Percentiles rank a stretch among this genome's conserved stretches.
Evolutionary conservation across 495 filamentous ascomycete genomes (phyloP).

Genomic region (Parmelia sp.): DNA sequence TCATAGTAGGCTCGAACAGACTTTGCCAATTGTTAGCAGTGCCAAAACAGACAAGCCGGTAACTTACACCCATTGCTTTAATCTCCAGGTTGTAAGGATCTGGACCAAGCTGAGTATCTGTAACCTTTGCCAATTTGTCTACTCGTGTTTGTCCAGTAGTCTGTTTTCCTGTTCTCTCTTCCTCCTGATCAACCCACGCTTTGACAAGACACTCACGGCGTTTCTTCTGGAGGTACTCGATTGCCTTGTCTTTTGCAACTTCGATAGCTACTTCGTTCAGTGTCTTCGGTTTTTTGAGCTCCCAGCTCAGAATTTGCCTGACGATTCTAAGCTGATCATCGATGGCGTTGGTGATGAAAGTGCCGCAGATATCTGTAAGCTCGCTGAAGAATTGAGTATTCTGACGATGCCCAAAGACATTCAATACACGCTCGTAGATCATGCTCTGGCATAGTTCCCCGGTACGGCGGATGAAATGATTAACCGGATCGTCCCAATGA

Average conservation of each 20-base stretch:
- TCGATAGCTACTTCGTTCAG: conserved; percentile 19
- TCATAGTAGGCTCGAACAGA: conserved; percentile 48
- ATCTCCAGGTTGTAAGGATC: conserved; percentile 45
- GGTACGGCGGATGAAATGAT: conserved; percentile 31
- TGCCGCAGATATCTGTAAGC: conserved; percentile 28
- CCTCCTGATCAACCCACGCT: conserved; percentile 13
- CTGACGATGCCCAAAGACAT: conserved; percentile 34
- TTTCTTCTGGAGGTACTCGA: conserved; percentile 7
- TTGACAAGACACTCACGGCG: conserved; percentile 17
- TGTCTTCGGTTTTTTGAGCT: conserved; percentile 18
- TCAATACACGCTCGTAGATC: conserved; percentile 24
- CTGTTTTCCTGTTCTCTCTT: conserved; percentile 13
- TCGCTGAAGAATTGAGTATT: conserved; percentile 37
- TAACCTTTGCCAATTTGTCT: conserved; percentile 25
- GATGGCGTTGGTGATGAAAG: conserved; percentile 29
- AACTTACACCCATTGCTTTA: conserved; percentile 45
- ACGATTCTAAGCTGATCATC: conserved; percentile 22
- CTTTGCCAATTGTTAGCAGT: conserved; percentile 27
- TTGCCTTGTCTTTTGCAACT: conserved; percentile 4
- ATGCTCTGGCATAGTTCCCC: conserved; percentile 31
- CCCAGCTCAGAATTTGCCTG: conserved; percentile 14
- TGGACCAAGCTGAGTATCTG: conserved; percentile 30
- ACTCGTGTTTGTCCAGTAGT: conserved; percentile 7
- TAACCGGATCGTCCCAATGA: conserved; percentile 36
- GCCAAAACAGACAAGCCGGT: neutral